Evolutionary conservation across 495 filamentous ascomycete genomes (phyloP).

Genomic region (Podospora pseudopauciseta): DNA sequence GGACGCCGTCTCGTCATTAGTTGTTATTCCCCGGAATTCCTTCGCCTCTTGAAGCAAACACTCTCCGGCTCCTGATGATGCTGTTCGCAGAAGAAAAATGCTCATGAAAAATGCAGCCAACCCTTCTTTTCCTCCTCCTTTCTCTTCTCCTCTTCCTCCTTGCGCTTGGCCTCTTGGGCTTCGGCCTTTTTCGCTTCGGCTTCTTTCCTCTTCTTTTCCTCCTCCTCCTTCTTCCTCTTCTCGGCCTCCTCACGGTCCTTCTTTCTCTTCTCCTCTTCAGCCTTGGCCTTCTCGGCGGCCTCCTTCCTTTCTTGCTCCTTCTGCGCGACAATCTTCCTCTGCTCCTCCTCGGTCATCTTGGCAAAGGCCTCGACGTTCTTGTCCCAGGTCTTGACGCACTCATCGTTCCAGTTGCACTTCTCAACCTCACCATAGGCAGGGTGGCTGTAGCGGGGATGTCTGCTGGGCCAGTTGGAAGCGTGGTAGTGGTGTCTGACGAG

Average conservation of each 20-base stretch:
- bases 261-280: slow-evolving; percentile 29
- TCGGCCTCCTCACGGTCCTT: slow-evolving; percentile 23
- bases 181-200: slow-evolving; percentile 21
- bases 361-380: slow-evolving; percentile 48
- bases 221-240: slow-evolving; percentile 24
- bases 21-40: slow-evolving; percentile 8
- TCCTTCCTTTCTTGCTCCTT: slow-evolving; percentile 33
- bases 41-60: slow-evolving; percentile 6
- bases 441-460: slow-evolving; percentile 57
- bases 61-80: slow-evolving; percentile 16
- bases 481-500: slow-evolving; percentile 64
- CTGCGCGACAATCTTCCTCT: slow-evolving; percentile 46
- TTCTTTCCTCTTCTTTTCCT: slow-evolving; percentile 18
- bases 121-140: slow-evolving; percentile 20
- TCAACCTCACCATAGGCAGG: slow-evolving; percentile 62
- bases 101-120: slow-evolving; percentile 16
- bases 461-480: slow-evolving; percentile 58
- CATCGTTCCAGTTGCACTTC: slow-evolving; percentile 59
- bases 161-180: slow-evolving; percentile 19
- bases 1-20: slow-evolving; percentile 23
- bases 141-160: slow-evolving; percentile 11
- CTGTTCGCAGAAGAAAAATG: slow-evolving; percentile 12
- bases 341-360: slow-evolving; percentile 44
- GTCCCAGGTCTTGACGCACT: slow-evolving; percentile 58
- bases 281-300: slow-evolving; percentile 25